Percentiles rank a stretch among this genome's conserved stretches.
phyloP scores from a whole-genome alignment of 257 asterid genomes.

The Anisodus acutangulus region DNA sequence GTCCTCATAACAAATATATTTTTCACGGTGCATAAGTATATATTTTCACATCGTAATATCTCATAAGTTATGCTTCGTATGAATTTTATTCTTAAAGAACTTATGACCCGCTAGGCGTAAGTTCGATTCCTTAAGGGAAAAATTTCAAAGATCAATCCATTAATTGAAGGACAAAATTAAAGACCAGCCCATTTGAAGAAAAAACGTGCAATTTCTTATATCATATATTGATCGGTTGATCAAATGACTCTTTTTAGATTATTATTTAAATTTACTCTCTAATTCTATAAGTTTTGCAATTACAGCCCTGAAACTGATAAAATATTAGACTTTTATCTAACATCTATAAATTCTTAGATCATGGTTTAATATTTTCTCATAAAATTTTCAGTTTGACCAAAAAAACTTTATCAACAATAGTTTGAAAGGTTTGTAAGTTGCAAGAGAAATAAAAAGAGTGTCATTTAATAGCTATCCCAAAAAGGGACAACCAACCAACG shows the following conservation, averaged over 20 bases:
- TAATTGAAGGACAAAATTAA: too few relatives aligned
- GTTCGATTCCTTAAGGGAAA: too few relatives aligned
- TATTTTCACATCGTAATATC: too few relatives aligned
- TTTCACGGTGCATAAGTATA: too few relatives aligned
- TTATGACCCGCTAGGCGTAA: too few relatives aligned
- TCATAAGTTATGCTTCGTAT: too few relatives aligned
- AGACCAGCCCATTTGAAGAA: neutral
- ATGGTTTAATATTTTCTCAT: neutral
- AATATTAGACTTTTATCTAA: neutral
- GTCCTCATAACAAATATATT: too few relatives aligned
- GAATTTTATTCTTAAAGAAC: too few relatives aligned
- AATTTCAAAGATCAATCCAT: too few relatives aligned
- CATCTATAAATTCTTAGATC: neutral
- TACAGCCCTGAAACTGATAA: neutral
- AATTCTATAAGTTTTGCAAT: neutral
- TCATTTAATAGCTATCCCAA: too few relatives aligned
- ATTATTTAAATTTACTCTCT: neutral
- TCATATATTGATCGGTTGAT: neutral
- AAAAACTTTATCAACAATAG: neutral
- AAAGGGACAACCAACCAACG: too few relatives aligned
- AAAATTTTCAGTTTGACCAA: neutral
- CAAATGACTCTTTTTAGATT: neutral
- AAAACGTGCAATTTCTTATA: too few relatives aligned
- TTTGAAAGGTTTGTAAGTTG: neutral
- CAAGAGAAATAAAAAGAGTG: neutral